Conservation (phyloP, 2,329 filamentous ascomycete species). For the Colletotrichum sp. region DNA sequence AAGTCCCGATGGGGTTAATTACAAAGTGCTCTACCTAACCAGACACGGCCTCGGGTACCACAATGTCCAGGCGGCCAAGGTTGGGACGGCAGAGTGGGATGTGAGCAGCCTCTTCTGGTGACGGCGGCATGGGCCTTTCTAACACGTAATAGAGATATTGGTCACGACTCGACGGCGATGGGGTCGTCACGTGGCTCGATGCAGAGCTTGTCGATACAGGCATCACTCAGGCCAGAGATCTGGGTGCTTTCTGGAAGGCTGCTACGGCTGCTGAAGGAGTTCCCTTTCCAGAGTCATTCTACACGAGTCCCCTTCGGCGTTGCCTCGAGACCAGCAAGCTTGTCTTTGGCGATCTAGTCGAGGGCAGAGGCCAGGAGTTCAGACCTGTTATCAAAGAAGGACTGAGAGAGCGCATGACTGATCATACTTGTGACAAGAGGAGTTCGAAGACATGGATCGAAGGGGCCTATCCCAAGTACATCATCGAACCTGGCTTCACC, state of each 20-base stretch:
- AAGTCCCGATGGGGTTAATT: slow-evolving; percentile 46
- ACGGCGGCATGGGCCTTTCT: not conserved
- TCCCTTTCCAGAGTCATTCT: slow-evolving; percentile 57
- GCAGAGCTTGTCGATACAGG: slow-evolving; percentile 57
- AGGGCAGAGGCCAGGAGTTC: slow-evolving; percentile 42
- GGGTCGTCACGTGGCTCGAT: slow-evolving; percentile 42
- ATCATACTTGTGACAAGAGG: slow-evolving; percentile 67
- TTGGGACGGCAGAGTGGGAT: slow-evolving; percentile 63
- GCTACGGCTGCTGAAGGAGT: slow-evolving; percentile 50
- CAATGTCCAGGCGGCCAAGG: slow-evolving; percentile 56
- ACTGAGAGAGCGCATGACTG: slow-evolving; percentile 62
- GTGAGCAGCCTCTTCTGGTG: slow-evolving; percentile 27
- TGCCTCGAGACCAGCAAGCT: slow-evolving; percentile 62
- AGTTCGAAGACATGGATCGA: slow-evolving; percentile 52
- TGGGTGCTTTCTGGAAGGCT: slow-evolving; percentile 56
- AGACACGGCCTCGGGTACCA: slow-evolving; percentile 61
- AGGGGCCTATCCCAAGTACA: slow-evolving; percentile 52
- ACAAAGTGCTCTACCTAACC: slow-evolving; percentile 59
- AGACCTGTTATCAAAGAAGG: slow-evolving; percentile 61
- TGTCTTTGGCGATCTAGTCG: slow-evolving; percentile 50
- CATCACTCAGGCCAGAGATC: slow-evolving; percentile 54
- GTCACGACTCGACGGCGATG: slow-evolving; percentile 43
- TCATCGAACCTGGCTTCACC: slow-evolving; percentile 57
- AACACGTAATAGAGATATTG: slow-evolving; percentile 33
- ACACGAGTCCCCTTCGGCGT: slow-evolving; percentile 62